Evolutionary conservation across 2,329 filamentous ascomycete species (phyloP).

Genomic region (Diaporthe nobilis): DNA sequence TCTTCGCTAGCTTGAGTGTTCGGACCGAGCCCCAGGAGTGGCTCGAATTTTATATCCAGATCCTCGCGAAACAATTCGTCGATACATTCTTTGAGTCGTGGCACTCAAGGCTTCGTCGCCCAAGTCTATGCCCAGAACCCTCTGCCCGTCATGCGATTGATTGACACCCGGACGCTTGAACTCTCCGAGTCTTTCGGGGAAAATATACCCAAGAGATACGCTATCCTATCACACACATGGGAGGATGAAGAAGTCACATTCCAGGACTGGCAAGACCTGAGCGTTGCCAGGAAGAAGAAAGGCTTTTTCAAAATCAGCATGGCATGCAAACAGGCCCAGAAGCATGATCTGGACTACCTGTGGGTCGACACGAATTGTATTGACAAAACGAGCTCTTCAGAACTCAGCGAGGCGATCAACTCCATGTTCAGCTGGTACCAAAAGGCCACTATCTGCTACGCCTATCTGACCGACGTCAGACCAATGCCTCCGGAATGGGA

Average conservation of each 20-base stretch:
- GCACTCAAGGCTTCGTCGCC: too few relatives aligned
- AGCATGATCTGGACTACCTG: conserved; percentile 36
- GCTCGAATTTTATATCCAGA: too few relatives aligned
- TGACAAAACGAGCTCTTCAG: conserved; percentile 46
- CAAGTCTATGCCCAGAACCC: too few relatives aligned
- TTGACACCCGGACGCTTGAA: background rate
- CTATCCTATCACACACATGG: conserved; percentile 50
- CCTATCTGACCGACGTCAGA: conserved; percentile 43
- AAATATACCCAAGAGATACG: conserved; percentile 39
- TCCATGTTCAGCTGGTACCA: conserved; percentile 45
- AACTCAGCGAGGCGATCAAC: conserved; percentile 44
- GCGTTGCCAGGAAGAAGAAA: background rate
- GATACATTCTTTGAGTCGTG: too few relatives aligned
- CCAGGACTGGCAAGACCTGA: conserved; percentile 40
- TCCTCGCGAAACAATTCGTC: too few relatives aligned
- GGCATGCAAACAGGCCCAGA: conserved; percentile 34
- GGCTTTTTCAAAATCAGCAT: conserved; percentile 40
- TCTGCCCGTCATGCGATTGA: conserved; percentile 19
- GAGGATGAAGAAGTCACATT: conserved; percentile 45
- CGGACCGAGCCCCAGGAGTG: too few relatives aligned
- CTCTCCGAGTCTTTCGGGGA: background rate
- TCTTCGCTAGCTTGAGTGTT: too few relatives aligned
- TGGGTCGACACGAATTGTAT: conserved; percentile 49
- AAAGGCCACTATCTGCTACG: conserved; percentile 43
- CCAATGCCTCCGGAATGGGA: background rate